phyloP scores from a whole-genome alignment of 208 protist genomes.

The Trypanosoma brucei region DNA sequence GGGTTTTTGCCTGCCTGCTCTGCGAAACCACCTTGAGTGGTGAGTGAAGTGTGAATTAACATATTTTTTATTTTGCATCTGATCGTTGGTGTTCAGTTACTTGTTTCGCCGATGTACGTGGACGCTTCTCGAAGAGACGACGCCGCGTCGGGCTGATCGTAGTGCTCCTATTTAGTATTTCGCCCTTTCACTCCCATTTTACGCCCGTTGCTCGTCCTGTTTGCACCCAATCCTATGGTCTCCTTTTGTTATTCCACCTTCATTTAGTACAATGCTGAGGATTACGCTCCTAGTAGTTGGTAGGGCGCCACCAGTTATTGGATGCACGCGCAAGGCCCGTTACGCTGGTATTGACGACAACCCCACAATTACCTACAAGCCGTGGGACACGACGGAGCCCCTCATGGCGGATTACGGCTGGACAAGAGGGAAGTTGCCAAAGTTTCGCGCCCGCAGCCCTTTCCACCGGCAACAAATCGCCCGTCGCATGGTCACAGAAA shows the following conservation, averaged over 20 bases:
- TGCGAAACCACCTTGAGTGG: too few species aligned
- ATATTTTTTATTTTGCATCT: not conserved
- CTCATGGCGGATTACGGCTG: conserved; percentile 86
- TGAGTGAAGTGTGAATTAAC: too few species aligned
- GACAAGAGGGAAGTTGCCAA: conserved; percentile 72
- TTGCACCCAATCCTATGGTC: not conserved
- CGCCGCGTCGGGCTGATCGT: not conserved
- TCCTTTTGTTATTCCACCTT: not conserved
- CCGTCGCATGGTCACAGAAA: conserved; percentile 87
- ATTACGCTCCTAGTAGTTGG: conserved; percentile 20
- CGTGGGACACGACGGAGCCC: conserved; percentile 69
- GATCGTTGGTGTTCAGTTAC: not conserved
- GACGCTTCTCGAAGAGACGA: too few species aligned
- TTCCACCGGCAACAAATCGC: conserved; percentile 86
- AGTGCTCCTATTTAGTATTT: not conserved
- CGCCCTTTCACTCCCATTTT: not conserved
- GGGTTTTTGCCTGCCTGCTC: too few species aligned
- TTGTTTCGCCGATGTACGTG: not conserved
- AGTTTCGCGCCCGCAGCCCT: conserved; percentile 77
- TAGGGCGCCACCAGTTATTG: conserved; percentile 69
- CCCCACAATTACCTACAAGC: conserved; percentile 62
- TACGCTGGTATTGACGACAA: conserved; percentile 83
- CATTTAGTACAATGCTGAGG: conserved; percentile 29
- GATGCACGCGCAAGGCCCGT: conserved; percentile 53
- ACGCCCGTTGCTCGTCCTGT: not conserved